A percentile compares a stretch with the other conserved stretches of the same genome.
Conservation (phyloP, 176 grass and related monocot species). For the Juncus inflexus region DNA sequence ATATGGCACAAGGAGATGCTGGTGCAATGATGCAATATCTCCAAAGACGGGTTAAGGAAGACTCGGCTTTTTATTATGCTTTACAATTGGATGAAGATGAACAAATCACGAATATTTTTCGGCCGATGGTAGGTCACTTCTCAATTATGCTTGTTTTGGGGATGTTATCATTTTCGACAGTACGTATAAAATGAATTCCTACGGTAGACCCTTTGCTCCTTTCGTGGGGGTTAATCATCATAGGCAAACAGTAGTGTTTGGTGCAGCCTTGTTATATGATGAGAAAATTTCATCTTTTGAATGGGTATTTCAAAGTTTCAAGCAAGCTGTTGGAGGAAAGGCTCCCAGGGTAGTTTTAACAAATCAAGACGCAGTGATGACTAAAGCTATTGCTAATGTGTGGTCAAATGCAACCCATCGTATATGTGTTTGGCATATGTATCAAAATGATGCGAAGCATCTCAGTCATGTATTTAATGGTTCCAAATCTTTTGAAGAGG, state of each 20-base stretch:
- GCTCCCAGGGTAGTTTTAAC: conserved; percentile 25
- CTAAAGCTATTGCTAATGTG: conserved; percentile 58
- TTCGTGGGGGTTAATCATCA: conserved; percentile 55
- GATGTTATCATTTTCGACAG: conserved; percentile 75
- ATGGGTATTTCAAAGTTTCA: background rate
- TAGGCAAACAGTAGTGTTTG: conserved; percentile 6
- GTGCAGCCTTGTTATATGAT: background rate
- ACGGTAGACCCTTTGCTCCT: conserved; percentile 5
- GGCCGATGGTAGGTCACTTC: conserved; percentile 40
- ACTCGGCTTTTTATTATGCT: no score
- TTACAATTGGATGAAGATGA: no score
- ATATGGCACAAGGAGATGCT: no score
- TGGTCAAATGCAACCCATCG: conserved; percentile 50
- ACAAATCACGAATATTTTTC: no score
- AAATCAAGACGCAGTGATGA: conserved; percentile 47
- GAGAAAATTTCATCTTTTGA: background rate
- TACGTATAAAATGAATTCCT: conserved; percentile 49
- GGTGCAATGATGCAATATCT: no score
- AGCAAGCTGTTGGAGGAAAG: background rate
- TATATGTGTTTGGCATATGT: conserved; percentile 11
- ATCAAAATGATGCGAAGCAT: no score
- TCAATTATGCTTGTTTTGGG: conserved; percentile 62
- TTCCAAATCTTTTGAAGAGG: background rate
- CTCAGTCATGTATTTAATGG: background rate
- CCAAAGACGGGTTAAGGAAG: no score